A percentile compares a stretch with the other conserved stretches of the same genome.
phyloP scores from a whole-genome alignment of 139 green algal genomes.

The Chlamydomonas incerta region DNA sequence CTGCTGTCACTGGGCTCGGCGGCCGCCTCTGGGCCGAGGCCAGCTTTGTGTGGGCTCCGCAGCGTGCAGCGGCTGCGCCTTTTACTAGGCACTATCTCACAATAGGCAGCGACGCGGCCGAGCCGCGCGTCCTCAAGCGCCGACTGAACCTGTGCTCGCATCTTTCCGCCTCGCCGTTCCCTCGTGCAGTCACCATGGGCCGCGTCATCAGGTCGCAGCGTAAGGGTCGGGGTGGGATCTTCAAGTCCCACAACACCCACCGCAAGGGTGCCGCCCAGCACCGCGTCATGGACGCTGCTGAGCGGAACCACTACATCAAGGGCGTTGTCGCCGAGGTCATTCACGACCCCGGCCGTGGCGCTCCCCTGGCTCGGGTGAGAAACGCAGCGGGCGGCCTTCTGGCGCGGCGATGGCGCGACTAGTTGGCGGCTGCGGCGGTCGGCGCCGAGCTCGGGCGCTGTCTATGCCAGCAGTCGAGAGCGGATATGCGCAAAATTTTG shows the following conservation, averaged over 20 bases:
- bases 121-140: no score
- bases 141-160: no score
- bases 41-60: no score
- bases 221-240: constrained; percentile 97
- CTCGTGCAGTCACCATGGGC: constrained; percentile 82
- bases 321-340: constrained; percentile 98
- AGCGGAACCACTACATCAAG: constrained; percentile 96
- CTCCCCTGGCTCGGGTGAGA: constrained; percentile 93
- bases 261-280: constrained; percentile 96
- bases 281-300: constrained; percentile 85
- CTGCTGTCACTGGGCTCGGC: no score
- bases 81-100: no score
- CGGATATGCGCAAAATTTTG: background rate
- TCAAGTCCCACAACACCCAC: constrained; percentile 95
- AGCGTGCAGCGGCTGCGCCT: no score
- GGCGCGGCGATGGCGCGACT: no score
- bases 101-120: no score
- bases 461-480: no score
- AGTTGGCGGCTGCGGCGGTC: constrained; percentile 30
- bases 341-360: constrained; percentile 96
- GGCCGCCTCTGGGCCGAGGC: no score
- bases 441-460: background rate
- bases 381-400: no score
- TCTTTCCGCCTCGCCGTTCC: no score
- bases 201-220: constrained; percentile 97